A percentile compares a stretch with the other conserved stretches of the same genome.
phyloP scores from a whole-genome alignment of 78 protist genomes.

The Dictyostelium firmibasis region DNA sequence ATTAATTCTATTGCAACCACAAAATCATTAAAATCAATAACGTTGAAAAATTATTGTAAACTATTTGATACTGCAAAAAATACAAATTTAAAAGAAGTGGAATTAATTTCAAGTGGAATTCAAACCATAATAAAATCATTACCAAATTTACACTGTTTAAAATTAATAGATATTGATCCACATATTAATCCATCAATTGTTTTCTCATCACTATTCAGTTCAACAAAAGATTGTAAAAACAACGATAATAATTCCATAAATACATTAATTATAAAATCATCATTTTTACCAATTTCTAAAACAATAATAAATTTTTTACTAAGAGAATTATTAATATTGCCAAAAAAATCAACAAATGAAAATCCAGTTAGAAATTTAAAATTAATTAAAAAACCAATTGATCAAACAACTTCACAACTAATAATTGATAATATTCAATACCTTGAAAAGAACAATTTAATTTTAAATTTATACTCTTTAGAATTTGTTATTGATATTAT shows the following conservation, averaged over 20 bases:
- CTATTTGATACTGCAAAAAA: neutral
- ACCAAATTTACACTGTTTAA: neutral
- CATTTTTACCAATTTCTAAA: neutral
- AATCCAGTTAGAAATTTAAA: neutral
- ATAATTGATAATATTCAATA: neutral
- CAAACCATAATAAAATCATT: neutral
- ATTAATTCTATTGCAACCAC: neutral
- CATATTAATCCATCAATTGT: neutral
- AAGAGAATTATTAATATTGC: neutral
- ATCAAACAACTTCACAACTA: neutral
- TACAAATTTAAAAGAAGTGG: neutral
- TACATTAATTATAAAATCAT: neutral
- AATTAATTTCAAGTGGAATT: neutral
- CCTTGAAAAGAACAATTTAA: neutral
- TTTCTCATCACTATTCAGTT: neutral
- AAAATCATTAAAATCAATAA: neutral
- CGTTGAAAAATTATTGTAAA: neutral
- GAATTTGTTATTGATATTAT: neutral
- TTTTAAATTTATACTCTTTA: neutral
- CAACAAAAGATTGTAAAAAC: neutral
- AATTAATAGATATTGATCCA: neutral
- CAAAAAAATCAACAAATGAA: neutral
- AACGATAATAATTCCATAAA: neutral
- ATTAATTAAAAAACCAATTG: neutral
- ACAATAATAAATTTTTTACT: neutral